Percentiles rank a stretch among this genome's conserved stretches.
Evolutionary conservation across 306 rosid genomes (phyloP).

Genomic region (Pachyrhizus erosus): DNA sequence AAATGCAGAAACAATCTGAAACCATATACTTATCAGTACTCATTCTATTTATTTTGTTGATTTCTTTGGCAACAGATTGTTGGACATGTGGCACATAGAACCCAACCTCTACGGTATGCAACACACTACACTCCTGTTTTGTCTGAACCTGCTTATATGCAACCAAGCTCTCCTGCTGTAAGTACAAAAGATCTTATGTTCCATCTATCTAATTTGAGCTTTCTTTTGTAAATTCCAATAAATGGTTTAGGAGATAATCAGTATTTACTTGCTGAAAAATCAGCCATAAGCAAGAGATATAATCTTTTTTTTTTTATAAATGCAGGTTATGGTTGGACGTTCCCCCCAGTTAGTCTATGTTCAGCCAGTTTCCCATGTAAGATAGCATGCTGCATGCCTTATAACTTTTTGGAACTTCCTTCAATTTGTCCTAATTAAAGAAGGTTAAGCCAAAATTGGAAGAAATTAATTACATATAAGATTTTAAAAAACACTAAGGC

Average conservation of each 20-base stretch:
- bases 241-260: conserved; percentile 10
- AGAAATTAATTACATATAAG: neutral
- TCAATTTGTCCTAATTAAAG: conserved; percentile 26
- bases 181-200: conserved; percentile 46
- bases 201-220: conserved; percentile 36
- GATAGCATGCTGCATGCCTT: conserved; percentile 38
- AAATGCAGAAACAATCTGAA: neutral
- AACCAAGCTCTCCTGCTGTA: conserved; percentile 78
- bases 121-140: conserved; percentile 67
- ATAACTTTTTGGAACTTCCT: conserved; percentile 27
- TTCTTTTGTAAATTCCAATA: conserved; percentile 11
- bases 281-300: conserved; percentile 8
- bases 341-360: conserved; percentile 78
- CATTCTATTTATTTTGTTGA: conserved; percentile 23
- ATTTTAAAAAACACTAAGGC: conserved; percentile 18
- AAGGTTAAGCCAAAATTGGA: conserved; percentile 8
- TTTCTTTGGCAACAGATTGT: conserved; percentile 60
- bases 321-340: conserved; percentile 88
- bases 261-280: conserved; percentile 33
- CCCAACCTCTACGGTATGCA: conserved; percentile 69
- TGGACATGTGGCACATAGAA: conserved; percentile 74
- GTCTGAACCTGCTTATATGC: conserved; percentile 72
- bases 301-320: conserved; percentile 34
- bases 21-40: conserved; percentile 10
- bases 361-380: conserved; percentile 87